Conservation (phyloP, 176 grass and related monocot genomes). For the Thinopyrum elongatum region DNA sequence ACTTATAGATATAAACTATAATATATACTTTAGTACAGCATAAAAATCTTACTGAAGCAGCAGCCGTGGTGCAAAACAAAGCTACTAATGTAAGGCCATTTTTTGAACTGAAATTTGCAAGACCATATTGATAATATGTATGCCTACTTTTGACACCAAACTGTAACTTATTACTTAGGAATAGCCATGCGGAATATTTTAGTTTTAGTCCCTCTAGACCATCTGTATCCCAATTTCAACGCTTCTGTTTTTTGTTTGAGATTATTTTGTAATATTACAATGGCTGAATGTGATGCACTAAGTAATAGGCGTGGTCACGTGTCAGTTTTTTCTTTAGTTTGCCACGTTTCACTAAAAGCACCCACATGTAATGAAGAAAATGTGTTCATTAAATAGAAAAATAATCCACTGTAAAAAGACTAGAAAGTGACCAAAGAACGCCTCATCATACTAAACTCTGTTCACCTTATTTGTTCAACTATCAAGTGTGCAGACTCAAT, state of each 20-base stretch:
- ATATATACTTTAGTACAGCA: not conserved
- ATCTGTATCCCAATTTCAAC: not conserved
- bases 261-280: not conserved
- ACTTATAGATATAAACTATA: not conserved
- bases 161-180: not conserved
- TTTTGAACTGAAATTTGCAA: conserved; percentile 1
- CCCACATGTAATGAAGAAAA: not conserved
- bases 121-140: not conserved
- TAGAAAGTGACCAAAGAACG: not conserved
- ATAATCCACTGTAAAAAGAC: not conserved
- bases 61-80: not conserved
- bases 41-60: not conserved
- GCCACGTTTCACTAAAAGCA: not conserved
- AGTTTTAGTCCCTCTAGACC: not conserved
- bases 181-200: not conserved
- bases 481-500: not conserved
- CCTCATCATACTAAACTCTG: not conserved
- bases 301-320: not conserved
- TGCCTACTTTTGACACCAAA: not conserved
- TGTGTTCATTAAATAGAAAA: not conserved
- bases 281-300: not conserved
- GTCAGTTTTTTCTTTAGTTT: not conserved
- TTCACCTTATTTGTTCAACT: not conserved
- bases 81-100: not conserved
- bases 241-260: not conserved